Conservation (phyloP, 805 yeast genomes). For the Pichia nanzhaoensis region DNA sequence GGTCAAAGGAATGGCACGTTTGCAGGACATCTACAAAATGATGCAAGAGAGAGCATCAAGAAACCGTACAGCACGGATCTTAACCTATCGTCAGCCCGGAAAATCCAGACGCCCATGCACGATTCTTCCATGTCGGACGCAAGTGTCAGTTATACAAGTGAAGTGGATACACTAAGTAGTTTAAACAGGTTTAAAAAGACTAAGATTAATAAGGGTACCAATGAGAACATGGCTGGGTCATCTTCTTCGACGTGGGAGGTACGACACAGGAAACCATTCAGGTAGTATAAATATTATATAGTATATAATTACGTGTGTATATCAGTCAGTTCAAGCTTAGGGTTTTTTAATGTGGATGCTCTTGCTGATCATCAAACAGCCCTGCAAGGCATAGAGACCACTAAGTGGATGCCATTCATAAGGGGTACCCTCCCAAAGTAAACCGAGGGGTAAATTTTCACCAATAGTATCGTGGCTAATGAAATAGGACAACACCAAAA, state of each 20-base stretch:
- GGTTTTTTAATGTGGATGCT: conserved; percentile 88
- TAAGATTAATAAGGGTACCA: neutral
- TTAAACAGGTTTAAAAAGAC: neutral
- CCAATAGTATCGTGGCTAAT: conserved; percentile 36
- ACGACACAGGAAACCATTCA: conserved; percentile 23
- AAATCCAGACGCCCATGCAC: neutral
- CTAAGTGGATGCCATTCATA: conserved; percentile 73
- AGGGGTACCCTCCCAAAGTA: conserved; percentile 44
- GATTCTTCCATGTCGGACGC: conserved; percentile 5
- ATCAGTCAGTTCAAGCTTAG: no score
- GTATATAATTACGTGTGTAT: no score
- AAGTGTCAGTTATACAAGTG: conserved; percentile 10
- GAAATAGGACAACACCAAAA: conserved; percentile 64
- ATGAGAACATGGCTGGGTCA: neutral
- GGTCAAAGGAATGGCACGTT: conserved; percentile 1
- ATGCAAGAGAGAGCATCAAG: neutral
- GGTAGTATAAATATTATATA: no score
- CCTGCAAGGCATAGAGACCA: conserved; percentile 62
- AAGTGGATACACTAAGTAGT: conserved; percentile 5
- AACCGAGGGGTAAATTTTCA: conserved; percentile 58
- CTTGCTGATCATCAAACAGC: conserved; percentile 88
- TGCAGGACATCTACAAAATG: neutral
- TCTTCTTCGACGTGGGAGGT: conserved; percentile 19
- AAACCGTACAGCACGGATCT: neutral
- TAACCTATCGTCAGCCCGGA: conserved; percentile 10